A percentile compares a stretch with the other conserved stretches of the same genome.
phyloP scores from a whole-genome alignment of 2,329 filamentous ascomycete genomes.

The Helotiales sp. region DNA sequence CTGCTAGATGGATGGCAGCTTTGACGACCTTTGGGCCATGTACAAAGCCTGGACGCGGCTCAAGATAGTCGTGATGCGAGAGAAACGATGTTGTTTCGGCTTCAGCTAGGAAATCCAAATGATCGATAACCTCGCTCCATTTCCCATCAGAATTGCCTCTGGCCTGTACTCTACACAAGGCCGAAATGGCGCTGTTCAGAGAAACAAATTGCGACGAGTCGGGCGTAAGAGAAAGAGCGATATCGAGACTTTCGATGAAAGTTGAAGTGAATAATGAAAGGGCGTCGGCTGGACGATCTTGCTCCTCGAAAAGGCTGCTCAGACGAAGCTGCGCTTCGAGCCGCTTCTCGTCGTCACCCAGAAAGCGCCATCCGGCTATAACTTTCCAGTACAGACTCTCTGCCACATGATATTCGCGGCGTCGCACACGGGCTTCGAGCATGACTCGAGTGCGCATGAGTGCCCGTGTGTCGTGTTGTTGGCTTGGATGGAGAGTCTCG shows the following conservation, averaged over 20 bases:
- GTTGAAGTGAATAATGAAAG: background rate
- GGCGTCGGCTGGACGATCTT: background rate
- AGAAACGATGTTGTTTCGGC: background rate
- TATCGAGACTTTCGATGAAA: background rate
- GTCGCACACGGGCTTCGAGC: background rate
- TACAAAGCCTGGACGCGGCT: background rate
- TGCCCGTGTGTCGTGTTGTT: background rate
- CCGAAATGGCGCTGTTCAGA: background rate
- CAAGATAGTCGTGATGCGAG: background rate
- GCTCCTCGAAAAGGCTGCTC: background rate
- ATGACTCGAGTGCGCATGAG: background rate
- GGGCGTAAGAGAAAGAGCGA: background rate
- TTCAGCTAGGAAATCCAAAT: background rate
- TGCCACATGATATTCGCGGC: background rate
- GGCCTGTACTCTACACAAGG: background rate
- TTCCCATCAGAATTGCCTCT: background rate
- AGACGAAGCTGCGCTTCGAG: background rate
- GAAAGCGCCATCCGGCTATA: background rate
- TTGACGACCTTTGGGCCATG: conserved; percentile 8
- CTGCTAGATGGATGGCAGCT: background rate
- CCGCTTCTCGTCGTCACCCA: background rate
- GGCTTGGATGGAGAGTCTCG: background rate
- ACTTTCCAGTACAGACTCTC: background rate
- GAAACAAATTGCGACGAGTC: background rate
- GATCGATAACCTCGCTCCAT: background rate